phyloP scores from a whole-genome alignment of 2,329 filamentous ascomycete genomes.

The Capronia coronata region DNA sequence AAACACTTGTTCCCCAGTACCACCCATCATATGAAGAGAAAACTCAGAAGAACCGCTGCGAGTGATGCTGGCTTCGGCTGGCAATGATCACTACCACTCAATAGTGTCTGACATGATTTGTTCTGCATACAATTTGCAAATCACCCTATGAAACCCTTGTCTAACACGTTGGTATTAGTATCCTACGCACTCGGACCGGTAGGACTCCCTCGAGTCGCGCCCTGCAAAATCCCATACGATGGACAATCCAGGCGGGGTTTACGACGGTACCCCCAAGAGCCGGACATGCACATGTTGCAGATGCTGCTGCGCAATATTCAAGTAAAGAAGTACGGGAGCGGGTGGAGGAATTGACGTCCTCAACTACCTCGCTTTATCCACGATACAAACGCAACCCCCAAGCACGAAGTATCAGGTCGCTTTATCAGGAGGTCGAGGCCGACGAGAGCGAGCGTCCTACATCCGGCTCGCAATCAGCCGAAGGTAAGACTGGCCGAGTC shows the following conservation, averaged over 20 bases:
- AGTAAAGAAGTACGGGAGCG: slow-evolving; percentile 34
- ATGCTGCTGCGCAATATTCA: not conserved
- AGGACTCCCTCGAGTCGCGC: not conserved
- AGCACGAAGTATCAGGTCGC: slow-evolving; percentile 29
- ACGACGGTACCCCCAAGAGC: not conserved
- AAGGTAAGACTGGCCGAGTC: slow-evolving; percentile 16
- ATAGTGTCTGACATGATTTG: slow-evolving; percentile 8
- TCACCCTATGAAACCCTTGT: not conserved
- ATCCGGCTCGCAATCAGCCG: not conserved
- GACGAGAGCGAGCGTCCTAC: not conserved
- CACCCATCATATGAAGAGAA: slow-evolving; percentile 39
- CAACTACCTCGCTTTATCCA: slow-evolving; percentile 22
- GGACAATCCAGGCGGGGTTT: slow-evolving; percentile 6
- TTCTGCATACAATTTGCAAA: not conserved
- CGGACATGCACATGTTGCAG: not conserved
- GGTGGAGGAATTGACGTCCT: slow-evolving; percentile 35
- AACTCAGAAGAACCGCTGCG: slow-evolving; percentile 60
- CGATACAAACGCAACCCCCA: slow-evolving; percentile 4
- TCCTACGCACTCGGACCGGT: not conserved
- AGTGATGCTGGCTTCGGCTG: slow-evolving; percentile 49
- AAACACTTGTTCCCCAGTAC: not conserved
- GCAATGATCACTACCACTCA: slow-evolving; percentile 41
- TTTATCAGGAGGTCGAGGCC: slow-evolving; percentile 30
- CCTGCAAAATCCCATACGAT: not conserved
- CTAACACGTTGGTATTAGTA: slow-evolving; percentile 1